These are phyloP conservation scores for Fusarium dlaminii DNA, from an alignment of 2,329 filamentous ascomycete species.

Conservation along the genomic window DNA sequence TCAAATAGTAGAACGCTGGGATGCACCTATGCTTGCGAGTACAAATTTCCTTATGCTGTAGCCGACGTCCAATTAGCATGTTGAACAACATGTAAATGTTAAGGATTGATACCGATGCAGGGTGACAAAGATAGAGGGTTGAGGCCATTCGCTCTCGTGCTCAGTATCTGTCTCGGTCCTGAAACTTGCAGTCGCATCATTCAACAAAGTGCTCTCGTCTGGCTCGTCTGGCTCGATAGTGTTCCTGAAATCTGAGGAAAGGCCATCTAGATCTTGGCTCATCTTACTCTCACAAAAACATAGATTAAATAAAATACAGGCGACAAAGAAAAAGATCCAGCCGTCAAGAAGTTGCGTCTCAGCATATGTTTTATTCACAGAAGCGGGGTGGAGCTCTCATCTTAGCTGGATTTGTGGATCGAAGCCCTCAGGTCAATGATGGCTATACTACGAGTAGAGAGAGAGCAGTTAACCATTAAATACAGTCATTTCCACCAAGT, in stretches of 20 bases:
- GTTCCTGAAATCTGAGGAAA: background rate
- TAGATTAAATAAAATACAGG: background rate
- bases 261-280: background rate
- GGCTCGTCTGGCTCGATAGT: background rate
- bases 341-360: background rate
- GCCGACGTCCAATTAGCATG: accelerated
- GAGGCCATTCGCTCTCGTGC: background rate
- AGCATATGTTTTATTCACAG: background rate
- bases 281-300: background rate
- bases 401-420: background rate
- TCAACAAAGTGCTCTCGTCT: background rate
- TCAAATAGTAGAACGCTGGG: too few relatives aligned
- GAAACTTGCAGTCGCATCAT: background rate
- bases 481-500: background rate
- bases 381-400: background rate
- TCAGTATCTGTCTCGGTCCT: background rate
- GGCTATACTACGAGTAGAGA: background rate
- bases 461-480: background rate
- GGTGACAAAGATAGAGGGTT: background rate
- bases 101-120: background rate
- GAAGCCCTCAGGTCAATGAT: background rate
- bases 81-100: accelerated
- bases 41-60: slow-evolving; percentile 7
- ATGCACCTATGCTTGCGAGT: slow-evolving; percentile 1
- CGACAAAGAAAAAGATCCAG: too few relatives aligned